Evolutionary conservation across 768 basidiomycete genomes (phyloP).

Genomic region (Psilocybe subaeruginosa): DNA sequence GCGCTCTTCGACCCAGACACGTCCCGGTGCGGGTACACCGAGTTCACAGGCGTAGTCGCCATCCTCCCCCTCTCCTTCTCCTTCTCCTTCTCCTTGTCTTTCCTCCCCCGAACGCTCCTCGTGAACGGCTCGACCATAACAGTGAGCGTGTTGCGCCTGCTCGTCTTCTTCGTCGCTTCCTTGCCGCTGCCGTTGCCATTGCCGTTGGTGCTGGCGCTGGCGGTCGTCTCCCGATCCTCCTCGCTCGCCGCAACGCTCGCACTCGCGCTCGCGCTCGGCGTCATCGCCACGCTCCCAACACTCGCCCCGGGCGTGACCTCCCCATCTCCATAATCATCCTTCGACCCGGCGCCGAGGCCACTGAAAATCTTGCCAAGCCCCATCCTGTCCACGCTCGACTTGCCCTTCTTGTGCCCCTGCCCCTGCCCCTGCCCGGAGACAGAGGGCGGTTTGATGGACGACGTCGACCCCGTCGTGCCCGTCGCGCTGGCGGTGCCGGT

Average conservation of each 20-base stretch:
- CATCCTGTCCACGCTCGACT: constrained; percentile 77
- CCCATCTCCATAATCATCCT: neutral
- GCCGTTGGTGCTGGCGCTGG: neutral
- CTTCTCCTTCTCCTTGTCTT: constrained; percentile 25
- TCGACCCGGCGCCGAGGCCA: constrained; percentile 20
- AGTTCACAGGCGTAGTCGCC: constrained; percentile 3
- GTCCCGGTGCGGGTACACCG: neutral
- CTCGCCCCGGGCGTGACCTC: constrained; percentile 19
- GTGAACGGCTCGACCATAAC: constrained; percentile 84
- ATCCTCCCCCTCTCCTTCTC: neutral
- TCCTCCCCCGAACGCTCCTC: constrained; percentile 52
- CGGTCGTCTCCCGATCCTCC: neutral
- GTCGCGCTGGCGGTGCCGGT: constrained; percentile 35
- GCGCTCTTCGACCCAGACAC: neutral
- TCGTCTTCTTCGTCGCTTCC: constrained; percentile 51
- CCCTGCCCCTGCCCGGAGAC: constrained; percentile 26
- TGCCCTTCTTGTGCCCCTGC: constrained; percentile 60
- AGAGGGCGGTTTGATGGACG: constrained; percentile 8
- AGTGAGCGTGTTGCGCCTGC: constrained; percentile 80
- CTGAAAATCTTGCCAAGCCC: constrained; percentile 79
- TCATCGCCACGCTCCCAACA: constrained; percentile 18
- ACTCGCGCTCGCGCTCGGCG: constrained; percentile 21
- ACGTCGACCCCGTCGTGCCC: constrained; percentile 19
- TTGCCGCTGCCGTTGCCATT: constrained; percentile 7
- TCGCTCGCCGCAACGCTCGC: neutral